A percentile compares a stretch with the other conserved stretches of the same genome.
These are phyloP conservation scores for Pulveroboletus sp. DNA, from an alignment of 768 basidiomycete species.

Conservation along the genomic window DNA sequence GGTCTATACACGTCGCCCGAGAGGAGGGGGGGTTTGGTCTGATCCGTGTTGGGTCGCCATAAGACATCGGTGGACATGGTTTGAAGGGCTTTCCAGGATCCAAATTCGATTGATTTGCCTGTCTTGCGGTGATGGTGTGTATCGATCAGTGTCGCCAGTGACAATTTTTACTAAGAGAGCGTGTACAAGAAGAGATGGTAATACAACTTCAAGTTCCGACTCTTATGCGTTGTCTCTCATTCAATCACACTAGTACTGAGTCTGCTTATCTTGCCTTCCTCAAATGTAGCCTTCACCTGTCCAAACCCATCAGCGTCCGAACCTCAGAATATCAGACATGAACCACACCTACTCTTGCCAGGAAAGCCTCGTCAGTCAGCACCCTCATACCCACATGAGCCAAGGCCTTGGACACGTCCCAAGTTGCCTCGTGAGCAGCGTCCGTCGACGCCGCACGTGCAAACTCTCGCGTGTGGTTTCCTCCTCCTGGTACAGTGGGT, in stretches of 20 bases:
- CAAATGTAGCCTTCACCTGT: conserved; percentile 47
- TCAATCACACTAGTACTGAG: too few relatives aligned
- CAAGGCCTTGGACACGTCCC: conserved; percentile 67
- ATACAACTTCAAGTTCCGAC: too few relatives aligned
- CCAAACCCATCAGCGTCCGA: not conserved
- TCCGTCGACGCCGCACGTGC: conserved; percentile 54
- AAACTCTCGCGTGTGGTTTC: conserved; percentile 74
- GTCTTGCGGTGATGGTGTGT: conserved; percentile 4
- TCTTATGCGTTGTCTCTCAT: too few relatives aligned
- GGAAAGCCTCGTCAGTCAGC: conserved; percentile 62
- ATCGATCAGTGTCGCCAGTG: too few relatives aligned
- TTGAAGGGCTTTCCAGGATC: not conserved
- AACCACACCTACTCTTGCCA: conserved; percentile 42
- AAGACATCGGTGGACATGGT: conserved; percentile 23
- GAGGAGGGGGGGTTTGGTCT: conserved; percentile 21
- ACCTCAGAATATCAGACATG: not conserved
- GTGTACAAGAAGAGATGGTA: too few relatives aligned
- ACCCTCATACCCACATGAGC: conserved; percentile 68
- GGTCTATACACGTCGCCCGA: conserved; percentile 46
- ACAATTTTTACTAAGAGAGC: too few relatives aligned
- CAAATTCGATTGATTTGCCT: too few relatives aligned
- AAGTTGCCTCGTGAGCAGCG: conserved; percentile 61
- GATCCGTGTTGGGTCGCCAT: conserved; percentile 41
- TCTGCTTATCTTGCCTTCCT: conserved; percentile 41
- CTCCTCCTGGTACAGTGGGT: conserved; percentile 65